Conservation (phyloP, 805 yeast genomes). For the Vanderwaltozyma tropicalis region DNA sequence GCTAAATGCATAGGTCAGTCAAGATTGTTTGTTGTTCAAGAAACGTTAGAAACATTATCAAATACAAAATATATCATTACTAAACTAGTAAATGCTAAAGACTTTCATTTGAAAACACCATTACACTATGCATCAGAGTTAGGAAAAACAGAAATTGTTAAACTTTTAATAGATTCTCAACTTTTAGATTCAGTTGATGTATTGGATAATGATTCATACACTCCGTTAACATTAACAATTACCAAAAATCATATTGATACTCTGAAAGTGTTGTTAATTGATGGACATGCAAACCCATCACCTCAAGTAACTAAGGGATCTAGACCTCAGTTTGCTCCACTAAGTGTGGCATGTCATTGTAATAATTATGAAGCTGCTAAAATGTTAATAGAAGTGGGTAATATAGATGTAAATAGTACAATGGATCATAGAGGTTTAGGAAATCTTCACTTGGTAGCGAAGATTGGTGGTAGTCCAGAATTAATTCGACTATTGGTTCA, state of each 20-base stretch:
- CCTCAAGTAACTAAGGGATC: constrained; percentile 4
- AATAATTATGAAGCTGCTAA: constrained; percentile 68
- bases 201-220: constrained; percentile 64
- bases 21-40: constrained; percentile 22
- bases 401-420: constrained; percentile 2
- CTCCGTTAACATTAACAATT: constrained; percentile 75
- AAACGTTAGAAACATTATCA: constrained; percentile 11
- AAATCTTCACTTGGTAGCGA: constrained; percentile 81
- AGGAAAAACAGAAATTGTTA: constrained; percentile 38
- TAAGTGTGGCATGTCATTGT: constrained; percentile 79
- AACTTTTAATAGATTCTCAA: constrained; percentile 28
- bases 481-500: constrained; percentile 57
- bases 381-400: constrained; percentile 37
- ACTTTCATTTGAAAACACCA: constrained; percentile 68
- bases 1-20: constrained; percentile 24
- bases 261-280: constrained; percentile 37
- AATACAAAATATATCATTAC: constrained; percentile 13
- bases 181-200: constrained; percentile 28
- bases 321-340: constrained; percentile 58
- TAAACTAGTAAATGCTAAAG: constrained; percentile 35
- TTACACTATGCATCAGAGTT: constrained; percentile 74
- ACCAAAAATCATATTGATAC: constrained; percentile 51
- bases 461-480: constrained; percentile 60
- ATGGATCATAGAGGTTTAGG: constrained; percentile 80
- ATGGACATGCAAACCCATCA: constrained; percentile 30